These are phyloP conservation scores for Carex myosuroides DNA, from an alignment of 176 grass and related monocot genomes.

Conservation along the genomic window DNA sequence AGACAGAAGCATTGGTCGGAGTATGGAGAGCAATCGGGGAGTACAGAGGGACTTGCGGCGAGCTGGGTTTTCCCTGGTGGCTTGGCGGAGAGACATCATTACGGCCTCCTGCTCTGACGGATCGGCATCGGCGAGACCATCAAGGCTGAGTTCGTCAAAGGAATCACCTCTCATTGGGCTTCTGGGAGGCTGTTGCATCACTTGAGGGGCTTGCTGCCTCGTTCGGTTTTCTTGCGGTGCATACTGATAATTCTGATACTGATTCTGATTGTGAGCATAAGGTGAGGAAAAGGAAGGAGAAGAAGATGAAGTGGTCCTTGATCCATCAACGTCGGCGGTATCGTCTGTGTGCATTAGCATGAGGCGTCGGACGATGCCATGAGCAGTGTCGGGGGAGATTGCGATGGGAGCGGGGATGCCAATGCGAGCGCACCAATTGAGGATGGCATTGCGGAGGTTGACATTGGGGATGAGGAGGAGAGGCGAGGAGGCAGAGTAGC, in stretches of 20 bases:
- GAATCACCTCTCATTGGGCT: constrained; percentile 17
- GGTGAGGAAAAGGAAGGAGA: constrained; percentile 12
- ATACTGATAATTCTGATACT: background rate
- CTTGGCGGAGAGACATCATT: constrained; percentile 56
- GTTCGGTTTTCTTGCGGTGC: background rate
- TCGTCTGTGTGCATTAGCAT: constrained; percentile 21
- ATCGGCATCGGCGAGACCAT: constrained; percentile 28
- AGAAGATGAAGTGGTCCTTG: background rate
- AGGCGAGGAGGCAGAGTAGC: constrained; percentile 17
- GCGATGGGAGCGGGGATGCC: constrained; percentile 44
- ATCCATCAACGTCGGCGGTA: no score
- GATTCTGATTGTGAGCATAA: background rate
- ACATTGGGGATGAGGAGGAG: constrained; percentile 71
- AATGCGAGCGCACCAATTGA: constrained; percentile 72
- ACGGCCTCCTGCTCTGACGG: constrained; percentile 43
- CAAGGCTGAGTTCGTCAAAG: constrained; percentile 56
- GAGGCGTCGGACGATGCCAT: constrained; percentile 61
- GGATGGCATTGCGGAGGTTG: constrained; percentile 63
- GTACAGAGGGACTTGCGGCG: constrained; percentile 56
- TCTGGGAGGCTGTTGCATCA: background rate
- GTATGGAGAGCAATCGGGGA: constrained; percentile 46
- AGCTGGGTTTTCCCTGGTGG: constrained; percentile 54
- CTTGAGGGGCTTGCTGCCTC: background rate
- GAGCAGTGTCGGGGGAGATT: constrained; percentile 44
- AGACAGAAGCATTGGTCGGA: constrained; percentile 70